phyloP scores from a whole-genome alignment of 176 grass and related monocot genomes.

The Echinochloa phyllopogon region DNA sequence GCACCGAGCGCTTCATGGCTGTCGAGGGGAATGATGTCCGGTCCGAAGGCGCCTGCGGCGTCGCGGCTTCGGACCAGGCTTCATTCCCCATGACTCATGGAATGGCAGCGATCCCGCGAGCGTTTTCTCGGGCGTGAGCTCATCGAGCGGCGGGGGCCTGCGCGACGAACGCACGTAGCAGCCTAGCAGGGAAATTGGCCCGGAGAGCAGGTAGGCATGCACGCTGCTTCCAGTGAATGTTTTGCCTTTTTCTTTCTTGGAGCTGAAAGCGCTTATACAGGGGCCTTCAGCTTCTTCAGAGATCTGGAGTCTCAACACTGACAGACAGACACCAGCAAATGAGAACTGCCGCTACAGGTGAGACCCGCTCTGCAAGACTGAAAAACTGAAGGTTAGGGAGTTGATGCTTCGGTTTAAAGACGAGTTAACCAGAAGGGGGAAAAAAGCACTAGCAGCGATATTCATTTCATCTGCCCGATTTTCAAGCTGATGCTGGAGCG shows the following conservation, averaged over 20 bases:
- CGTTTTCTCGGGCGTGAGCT: background rate
- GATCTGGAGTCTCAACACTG: background rate
- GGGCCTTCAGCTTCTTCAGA: background rate
- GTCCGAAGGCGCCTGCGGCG: conserved; percentile 32
- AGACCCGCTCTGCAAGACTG: background rate
- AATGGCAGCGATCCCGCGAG: conserved; percentile 24
- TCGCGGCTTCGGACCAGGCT: conserved; percentile 71
- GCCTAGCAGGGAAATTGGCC: background rate
- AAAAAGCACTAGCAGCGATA: background rate
- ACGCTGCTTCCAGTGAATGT: background rate
- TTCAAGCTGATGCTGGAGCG: background rate
- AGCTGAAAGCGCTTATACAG: too few species aligned
- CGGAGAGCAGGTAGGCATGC: background rate
- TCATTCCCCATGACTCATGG: conserved; percentile 70
- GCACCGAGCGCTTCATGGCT: conserved; percentile 40
- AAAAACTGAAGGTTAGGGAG: background rate
- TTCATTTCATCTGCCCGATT: background rate
- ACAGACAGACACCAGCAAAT: background rate
- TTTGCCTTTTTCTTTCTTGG: background rate
- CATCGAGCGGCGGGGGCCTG: background rate
- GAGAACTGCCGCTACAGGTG: background rate
- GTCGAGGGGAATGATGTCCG: conserved; percentile 60
- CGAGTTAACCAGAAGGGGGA: background rate
- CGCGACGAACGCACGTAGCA: background rate
- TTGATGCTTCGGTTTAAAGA: background rate